Evolutionary conservation across 1,139 yeast genomes (phyloP), one percentile per base, ranked within the genome.

Genomic region (Petasospora fabianii): DNA sequence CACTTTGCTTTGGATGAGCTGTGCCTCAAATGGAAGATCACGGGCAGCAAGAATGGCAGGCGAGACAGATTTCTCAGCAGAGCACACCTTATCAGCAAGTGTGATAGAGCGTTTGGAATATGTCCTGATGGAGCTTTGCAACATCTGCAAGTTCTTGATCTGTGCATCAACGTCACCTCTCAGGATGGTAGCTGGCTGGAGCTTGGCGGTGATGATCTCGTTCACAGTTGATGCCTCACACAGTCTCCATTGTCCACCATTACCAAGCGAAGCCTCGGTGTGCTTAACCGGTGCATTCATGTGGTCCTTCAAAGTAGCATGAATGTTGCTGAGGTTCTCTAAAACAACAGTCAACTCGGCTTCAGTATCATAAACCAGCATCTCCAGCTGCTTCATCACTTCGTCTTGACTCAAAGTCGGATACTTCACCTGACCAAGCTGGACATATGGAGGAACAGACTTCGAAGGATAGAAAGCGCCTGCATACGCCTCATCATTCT

Each of bases 171-270:
- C 6, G 3, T 26, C 28, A 26, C 10, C 28, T 6, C 28, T 15
- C 28, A 26, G 16, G 16, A 26, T 26, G 16, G 28, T 9, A 13
- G 36, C 36, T 4, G 34, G 34, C 9, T 34, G 20, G 3, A 20
- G 2, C 27, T 34, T 38, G 5, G 41, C 31, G 2, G 43, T 33
- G 1, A 63, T 31, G 7, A 60, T 51, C 3, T 49, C 44, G 4
- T 41, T 35, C 10, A 69, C 38, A 3, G 51, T 53, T 1, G 37
- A 34, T 9, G 55, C 55, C 45, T 72, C 75, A 26, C 55, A 42
- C 12, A 71, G 43, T 48, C 71, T 66, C 77, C 77, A 71, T 13
- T 60, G 61, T 12, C 60, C 55, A 5, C 60, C 55, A 36, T 46
- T 49, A 5, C 45, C 47, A 4, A 62, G 34, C 0, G 65, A 57